phyloP scores from a whole-genome alignment of 2,329 filamentous ascomycete species.

The Phyllosticta citriasiana region DNA sequence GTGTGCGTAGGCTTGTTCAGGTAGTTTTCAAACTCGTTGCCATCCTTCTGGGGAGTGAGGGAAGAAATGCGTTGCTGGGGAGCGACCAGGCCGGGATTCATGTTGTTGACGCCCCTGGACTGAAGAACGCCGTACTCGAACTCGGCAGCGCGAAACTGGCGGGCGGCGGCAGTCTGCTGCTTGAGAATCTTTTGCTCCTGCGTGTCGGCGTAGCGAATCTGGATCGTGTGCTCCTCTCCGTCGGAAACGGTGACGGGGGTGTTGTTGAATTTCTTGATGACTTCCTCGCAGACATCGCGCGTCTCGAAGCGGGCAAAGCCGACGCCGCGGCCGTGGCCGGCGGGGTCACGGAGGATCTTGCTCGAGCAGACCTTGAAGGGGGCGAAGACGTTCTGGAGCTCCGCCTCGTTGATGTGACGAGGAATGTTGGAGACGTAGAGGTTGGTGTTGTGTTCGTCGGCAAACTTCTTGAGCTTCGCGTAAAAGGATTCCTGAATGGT shows the following conservation, averaged over 20 bases:
- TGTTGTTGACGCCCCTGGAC: conserved; percentile 2
- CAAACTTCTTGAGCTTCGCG: conserved; percentile 90
- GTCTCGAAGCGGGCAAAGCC: conserved; percentile 92
- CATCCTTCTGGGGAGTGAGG: conserved; percentile 23
- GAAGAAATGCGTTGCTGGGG: conserved; percentile 24
- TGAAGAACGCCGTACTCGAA: conserved; percentile 46
- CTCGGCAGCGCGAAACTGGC: conserved; percentile 91
- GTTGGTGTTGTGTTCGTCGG: conserved; percentile 83
- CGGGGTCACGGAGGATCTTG: conserved; percentile 85
- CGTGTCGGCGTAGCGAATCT: conserved; percentile 95
- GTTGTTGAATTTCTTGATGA: conserved; percentile 82
- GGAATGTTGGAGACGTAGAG: conserved; percentile 97
- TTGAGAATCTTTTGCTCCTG: conserved; percentile 95
- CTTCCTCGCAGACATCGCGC: conserved; percentile 80
- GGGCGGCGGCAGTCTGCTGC: conserved; percentile 87
- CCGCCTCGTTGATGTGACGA: conserved; percentile 80
- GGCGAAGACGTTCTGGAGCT: conserved; percentile 67
- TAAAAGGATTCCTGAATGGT: conserved; percentile 78
- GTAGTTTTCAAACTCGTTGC: conserved; percentile 30
- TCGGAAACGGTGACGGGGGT: conserved; percentile 41
- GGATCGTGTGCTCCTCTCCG: conserved; percentile 70
- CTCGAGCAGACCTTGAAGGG: conserved; percentile 81
- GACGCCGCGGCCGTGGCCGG: conserved; percentile 90
- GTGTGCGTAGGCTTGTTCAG: conserved; percentile 13
- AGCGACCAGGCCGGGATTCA: conserved; percentile 15